Evolutionary conservation across 1,284 basidiomycete species (phyloP), one percentile per base, ranked within the genome.

Genomic region (Rhodotorula sp.): DNA sequence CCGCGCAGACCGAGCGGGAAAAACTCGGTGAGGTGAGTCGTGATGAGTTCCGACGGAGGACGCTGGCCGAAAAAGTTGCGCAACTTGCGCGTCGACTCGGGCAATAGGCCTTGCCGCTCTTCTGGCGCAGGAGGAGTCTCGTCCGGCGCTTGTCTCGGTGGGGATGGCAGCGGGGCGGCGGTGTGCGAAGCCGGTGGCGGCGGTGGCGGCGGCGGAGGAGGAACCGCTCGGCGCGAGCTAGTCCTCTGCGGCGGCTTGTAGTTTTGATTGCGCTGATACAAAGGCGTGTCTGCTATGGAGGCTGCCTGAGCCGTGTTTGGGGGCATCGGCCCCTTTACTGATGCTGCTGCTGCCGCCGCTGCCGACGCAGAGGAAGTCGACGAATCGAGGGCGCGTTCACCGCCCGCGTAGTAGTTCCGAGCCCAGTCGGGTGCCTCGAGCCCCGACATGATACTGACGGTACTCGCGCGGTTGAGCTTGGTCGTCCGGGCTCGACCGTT

Each of bases 61-160:
- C 96, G 90, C 79, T 98, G 95, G 17, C 95, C 96, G 77, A 97
- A 95, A 85, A 99, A 99, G 84, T 95, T 95, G 81, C 93, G 92
- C 71, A 97, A 83, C 80, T 85, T 86, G 73, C 78, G 69, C 17
- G 69, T 68, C 24, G 76, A 62, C 37, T 62, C 62, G 26, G 62
- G 62, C 42, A 62, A 24, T 10, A 62, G 53, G 14, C 53, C 53
- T 22, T 55, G 62, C 2, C 62, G 53, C 29, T 55, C 62, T 20
- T n/a, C 42, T n/a, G 42, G 33, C 0, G 30, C 48, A 30, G 46
- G 15, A 10, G 60, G 46, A 29, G 46, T 29, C 37, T 24, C n/a
- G 48, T n/a, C 46, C n/a, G 30, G 37, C 29, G 17, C 57, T 15
- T 22, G 49, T 2, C 7, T n/a, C 37, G n/a, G 18, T 10, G 37